These are phyloP conservation scores for Hypoxylon crocopeplum DNA, from an alignment of 495 filamentous ascomycete genomes.

Conservation along the genomic window DNA sequence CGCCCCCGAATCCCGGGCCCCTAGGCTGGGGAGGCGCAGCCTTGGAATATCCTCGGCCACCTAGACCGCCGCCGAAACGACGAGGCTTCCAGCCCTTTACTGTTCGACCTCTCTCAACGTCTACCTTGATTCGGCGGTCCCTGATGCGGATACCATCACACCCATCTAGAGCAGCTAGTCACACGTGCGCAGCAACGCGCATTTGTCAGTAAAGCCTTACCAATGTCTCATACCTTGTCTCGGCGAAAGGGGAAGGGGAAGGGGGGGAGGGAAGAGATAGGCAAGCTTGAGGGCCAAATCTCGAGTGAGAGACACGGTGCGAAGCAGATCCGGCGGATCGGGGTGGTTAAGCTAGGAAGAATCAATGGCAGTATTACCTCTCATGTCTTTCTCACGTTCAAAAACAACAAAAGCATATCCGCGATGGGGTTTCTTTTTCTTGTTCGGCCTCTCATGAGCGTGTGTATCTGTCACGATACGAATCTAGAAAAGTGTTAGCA, in stretches of 20 bases:
- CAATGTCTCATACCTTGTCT: slow-evolving; percentile 49
- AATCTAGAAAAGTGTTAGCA: slow-evolving; percentile 64
- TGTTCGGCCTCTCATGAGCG: slow-evolving; percentile 72
- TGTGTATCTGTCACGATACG: slow-evolving; percentile 78
- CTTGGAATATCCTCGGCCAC: slow-evolving; percentile 93
- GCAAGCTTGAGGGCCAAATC: slow-evolving; percentile 64
- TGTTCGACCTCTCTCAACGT: slow-evolving; percentile 95
- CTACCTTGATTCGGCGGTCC: slow-evolving; percentile 88
- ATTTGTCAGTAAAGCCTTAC: slow-evolving; percentile 64
- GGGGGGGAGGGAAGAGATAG: slow-evolving; percentile 44
- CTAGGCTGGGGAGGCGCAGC: slow-evolving; percentile 74
- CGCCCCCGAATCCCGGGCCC: slow-evolving; percentile 72
- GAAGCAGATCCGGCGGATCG: slow-evolving; percentile 45
- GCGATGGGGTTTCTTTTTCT: slow-evolving; percentile 81
- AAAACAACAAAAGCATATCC: slow-evolving; percentile 98
- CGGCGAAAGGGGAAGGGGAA: slow-evolving; percentile 23
- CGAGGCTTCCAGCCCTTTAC: slow-evolving; percentile 94
- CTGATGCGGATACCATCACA: slow-evolving; percentile 91
- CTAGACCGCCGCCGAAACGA: slow-evolving; percentile 89
- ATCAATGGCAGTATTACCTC: slow-evolving; percentile 74
- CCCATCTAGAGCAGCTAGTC: slow-evolving; percentile 63
- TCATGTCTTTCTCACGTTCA: slow-evolving; percentile 98
- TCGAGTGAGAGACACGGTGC: slow-evolving; percentile 45
- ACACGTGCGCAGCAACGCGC: slow-evolving; percentile 60
- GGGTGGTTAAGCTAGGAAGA: slow-evolving; percentile 43